Conservation (phyloP, 129 eudicot genomes). For the Helianthus annuus region HanXRQr2.0-SUNRISE NC_035435.2:142011588-142012087, state of each 20-base stretch:
- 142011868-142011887: slow-evolving; percentile 80
- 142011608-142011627: slow-evolving; percentile 53
- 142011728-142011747: slow-evolving; percentile 13
- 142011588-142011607: slow-evolving; percentile 57
- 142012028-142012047: slow-evolving; percentile 63
- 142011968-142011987: slow-evolving; percentile 91
- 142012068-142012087: slow-evolving; percentile 92
- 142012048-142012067: slow-evolving; percentile 85
- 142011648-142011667: slow-evolving; percentile 89
- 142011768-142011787: slow-evolving; percentile 54
- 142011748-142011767: slow-evolving; percentile 23
- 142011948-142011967: slow-evolving; percentile 97
- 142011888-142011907: slow-evolving; percentile 82
- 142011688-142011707: slow-evolving; percentile 19
- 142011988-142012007: slow-evolving; percentile 84
- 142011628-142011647: slow-evolving; percentile 79
- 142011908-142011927: slow-evolving; percentile 76
- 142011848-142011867: slow-evolving; percentile 76
- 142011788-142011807: slow-evolving; percentile 79
- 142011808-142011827: slow-evolving; percentile 83
- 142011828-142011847: slow-evolving; percentile 92
- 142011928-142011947: slow-evolving; percentile 82
- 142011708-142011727: slow-evolving; percentile 20
- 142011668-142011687: slow-evolving; percentile 73
- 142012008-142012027: slow-evolving; percentile 86